Base-by-base conservation (phyloP, 495 filamentous ascomycete genomes). In the Daldinia childiae region DNA sequence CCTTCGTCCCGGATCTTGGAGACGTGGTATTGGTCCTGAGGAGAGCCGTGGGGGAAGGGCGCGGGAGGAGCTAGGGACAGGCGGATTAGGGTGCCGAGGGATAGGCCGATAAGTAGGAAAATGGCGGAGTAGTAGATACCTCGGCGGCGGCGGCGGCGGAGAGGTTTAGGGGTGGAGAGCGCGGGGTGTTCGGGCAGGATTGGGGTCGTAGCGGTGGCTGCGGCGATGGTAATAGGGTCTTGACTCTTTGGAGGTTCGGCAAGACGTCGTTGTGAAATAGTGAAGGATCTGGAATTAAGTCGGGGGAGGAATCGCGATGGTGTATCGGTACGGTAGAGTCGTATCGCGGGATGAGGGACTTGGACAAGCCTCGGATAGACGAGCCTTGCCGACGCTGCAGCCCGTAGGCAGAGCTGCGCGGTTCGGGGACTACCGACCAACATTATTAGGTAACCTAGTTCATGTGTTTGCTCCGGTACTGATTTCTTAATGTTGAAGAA, bases 71-170 rank as follows among this genome's bases (percentile, higher is more conserved):
- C 56, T 62, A 85, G 56, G 51, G 82, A 60, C 3, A 80, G 45
- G 34, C 73, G 76, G 15, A 79, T 45, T 50, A 74, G 55, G 61
- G 76, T 66, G 66, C 81, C 82, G 60, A 65, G 61, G 43, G 71
- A 50, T 36, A 69, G 12, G 71, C 85, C 84, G 29, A 83, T 6
- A 63, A 79, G 26, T 51, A 84, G 71, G 75, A 80, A 84, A 32
- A 75, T n/a, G 32, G 71, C 55, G 38, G 62, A 70, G 52, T 73
- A 72, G 77, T 74, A 58, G 62, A 80, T 9, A 15, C 69, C 60
- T 15, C 72, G 59, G 14, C 54, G 64, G 39, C 60, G 57, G 17
- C 50, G 66, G 17, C 50, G 66, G 17, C 21, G 68, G 1, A 41
- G 69, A 26, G 55, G 27, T 4, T 32, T 43, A 12, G 57, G 15